Percentiles rank a stretch among this genome's conserved stretches.
phyloP scores from a whole-genome alignment of 768 basidiomycete species.

The Russula olivacea region DNA sequence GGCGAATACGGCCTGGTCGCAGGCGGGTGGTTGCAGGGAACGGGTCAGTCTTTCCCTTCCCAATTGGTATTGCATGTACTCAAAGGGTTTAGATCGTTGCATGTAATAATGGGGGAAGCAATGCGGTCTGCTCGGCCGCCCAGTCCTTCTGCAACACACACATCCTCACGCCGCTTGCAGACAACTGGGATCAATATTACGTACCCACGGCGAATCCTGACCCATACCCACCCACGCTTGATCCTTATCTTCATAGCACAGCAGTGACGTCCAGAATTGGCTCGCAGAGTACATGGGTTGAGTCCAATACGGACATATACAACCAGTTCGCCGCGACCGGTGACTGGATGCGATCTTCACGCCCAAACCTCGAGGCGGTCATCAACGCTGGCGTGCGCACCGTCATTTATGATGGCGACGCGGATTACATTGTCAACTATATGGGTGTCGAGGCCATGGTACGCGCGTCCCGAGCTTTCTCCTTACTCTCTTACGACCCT shows the following conservation, averaged over 20 bases:
- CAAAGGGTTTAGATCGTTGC: conserved; percentile 38
- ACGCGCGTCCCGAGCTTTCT: neutral
- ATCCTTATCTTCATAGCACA: conserved; percentile 30
- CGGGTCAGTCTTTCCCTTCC: conserved; percentile 33
- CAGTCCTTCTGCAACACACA: conserved; percentile 54
- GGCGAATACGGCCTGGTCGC: conserved; percentile 42
- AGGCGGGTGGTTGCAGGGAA: conserved; percentile 44
- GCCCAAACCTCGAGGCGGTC: conserved; percentile 48
- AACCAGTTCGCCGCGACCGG: conserved; percentile 43
- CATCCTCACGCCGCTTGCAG: conserved; percentile 33
- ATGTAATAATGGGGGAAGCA: conserved; percentile 44
- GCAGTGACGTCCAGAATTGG: conserved; percentile 37
- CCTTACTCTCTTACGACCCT: neutral
- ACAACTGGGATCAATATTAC: conserved; percentile 53
- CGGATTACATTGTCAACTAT: conserved; percentile 53
- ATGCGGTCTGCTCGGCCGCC: conserved; percentile 30
- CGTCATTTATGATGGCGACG: conserved; percentile 51
- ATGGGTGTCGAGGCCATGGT: conserved; percentile 56
- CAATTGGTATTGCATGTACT: neutral
- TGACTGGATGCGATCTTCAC: conserved; percentile 52
- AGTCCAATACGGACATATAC: conserved; percentile 40
- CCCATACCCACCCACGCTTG: conserved; percentile 44
- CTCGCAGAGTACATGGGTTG: conserved; percentile 39
- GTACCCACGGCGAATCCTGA: conserved; percentile 40
- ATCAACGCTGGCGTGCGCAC: conserved; percentile 53